These are phyloP conservation scores for Pythium folliculosum DNA, from an alignment of 352 stramenopile genomes.

Conservation along the genomic window DNA sequence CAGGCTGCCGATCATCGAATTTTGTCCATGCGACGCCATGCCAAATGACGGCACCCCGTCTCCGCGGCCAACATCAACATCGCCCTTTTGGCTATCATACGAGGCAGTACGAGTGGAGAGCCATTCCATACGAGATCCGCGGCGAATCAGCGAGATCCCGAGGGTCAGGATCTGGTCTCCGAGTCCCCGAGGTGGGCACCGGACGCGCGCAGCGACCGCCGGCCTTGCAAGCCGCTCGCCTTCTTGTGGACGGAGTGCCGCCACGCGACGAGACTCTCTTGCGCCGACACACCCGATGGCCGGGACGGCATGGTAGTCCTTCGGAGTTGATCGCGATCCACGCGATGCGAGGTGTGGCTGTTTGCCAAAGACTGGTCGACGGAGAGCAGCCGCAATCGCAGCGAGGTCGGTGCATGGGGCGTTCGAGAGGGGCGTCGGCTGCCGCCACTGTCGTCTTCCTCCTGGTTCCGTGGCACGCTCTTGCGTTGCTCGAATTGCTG, in stretches of 20 bases:
- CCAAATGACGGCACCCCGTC: too few species aligned
- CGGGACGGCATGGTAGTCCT: background rate
- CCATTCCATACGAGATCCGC: too few species aligned
- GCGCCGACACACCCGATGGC: background rate
- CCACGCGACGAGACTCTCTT: conserved; percentile 12
- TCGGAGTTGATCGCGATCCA: background rate
- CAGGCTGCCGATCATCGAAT: too few species aligned
- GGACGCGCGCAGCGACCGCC: background rate
- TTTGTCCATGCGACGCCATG: too few species aligned
- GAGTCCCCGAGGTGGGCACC: background rate
- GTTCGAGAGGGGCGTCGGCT: background rate
- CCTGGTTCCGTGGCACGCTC: conserved; percentile 6
- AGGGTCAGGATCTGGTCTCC: background rate
- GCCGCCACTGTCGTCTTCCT: background rate
- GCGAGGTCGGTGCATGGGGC: background rate
- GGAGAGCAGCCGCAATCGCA: background rate
- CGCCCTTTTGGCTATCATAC: too few species aligned
- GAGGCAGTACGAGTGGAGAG: too few species aligned
- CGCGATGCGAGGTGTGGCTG: background rate
- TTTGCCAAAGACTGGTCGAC: background rate
- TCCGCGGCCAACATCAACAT: too few species aligned
- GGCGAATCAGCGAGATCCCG: too few species aligned
- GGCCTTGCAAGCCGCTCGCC: background rate
- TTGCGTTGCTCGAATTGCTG: conserved; percentile 18
- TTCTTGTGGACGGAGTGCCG: conserved; percentile 10